phyloP scores from a whole-genome alignment of 1,139 yeast species.

The Debaryomycetaceae sp. region DNA sequence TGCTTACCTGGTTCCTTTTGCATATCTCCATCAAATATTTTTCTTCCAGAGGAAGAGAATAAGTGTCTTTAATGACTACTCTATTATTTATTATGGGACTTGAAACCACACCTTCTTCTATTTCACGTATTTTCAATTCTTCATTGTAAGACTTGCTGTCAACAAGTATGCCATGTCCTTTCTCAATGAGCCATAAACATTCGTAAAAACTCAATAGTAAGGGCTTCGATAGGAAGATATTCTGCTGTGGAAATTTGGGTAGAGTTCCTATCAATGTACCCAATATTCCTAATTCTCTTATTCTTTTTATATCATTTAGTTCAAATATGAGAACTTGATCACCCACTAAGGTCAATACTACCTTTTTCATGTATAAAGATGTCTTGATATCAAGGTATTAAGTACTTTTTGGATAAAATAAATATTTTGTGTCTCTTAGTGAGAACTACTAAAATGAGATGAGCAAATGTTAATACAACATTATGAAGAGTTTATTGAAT shows the following conservation, averaged over 20 bases:
- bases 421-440: background rate
- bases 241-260: constrained; percentile 89
- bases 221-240: constrained; percentile 80
- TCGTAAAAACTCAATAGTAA: constrained; percentile 73
- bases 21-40: background rate
- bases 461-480: background rate
- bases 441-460: background rate
- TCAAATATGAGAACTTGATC: constrained; percentile 50
- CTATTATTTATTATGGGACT: constrained; percentile 1
- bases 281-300: constrained; percentile 56
- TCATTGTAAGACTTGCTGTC: constrained; percentile 22
- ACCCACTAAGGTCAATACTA: constrained; percentile 30
- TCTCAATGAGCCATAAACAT: constrained; percentile 57
- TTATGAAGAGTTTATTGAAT: background rate
- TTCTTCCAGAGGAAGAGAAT: background rate
- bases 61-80: constrained; percentile 1
- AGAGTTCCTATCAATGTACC: constrained; percentile 83
- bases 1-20: background rate
- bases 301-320: constrained; percentile 45
- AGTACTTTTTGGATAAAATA: background rate
- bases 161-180: constrained; percentile 36
- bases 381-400: background rate
- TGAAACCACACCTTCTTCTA: background rate
- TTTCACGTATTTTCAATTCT: background rate
- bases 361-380: constrained; percentile 1